These are phyloP conservation scores for Hordeum pubiflorum DNA, from an alignment of 202 grass and related monocot species.

Conservation along the genomic window DNA sequence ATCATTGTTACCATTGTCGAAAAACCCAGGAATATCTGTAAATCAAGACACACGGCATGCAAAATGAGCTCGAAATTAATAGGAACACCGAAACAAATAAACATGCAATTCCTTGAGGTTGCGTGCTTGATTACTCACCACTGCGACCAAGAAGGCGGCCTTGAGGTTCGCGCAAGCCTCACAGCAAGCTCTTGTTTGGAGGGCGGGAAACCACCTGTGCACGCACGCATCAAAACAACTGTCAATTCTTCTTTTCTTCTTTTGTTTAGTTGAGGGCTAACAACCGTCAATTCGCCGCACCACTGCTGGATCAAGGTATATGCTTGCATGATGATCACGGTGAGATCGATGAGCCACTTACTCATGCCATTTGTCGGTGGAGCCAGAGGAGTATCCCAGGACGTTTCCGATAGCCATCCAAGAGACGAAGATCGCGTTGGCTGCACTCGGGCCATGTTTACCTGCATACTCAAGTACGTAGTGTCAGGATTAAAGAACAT, in stretches of 20 bases:
- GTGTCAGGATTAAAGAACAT: not conserved
- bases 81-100: not conserved
- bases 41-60: not conserved
- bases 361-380: conserved; percentile 59
- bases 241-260: not conserved
- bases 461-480: conserved; percentile 7
- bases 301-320: no score
- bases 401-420: conserved; percentile 86
- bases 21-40: conserved; percentile 42
- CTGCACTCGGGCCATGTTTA: conserved; percentile 44
- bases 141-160: conserved; percentile 76
- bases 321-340: not conserved
- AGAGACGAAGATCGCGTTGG: conserved; percentile 75
- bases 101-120: not conserved
- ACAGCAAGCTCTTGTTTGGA: conserved; percentile 68
- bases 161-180: conserved; percentile 87
- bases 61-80: not conserved
- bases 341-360: not conserved
- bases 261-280: no score
- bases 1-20: conserved; percentile 50
- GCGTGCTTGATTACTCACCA: conserved; percentile 12
- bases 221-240: not conserved
- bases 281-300: no score
- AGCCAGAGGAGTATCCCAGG: conserved; percentile 75
- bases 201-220: conserved; percentile 76